Evolutionary conservation across 768 basidiomycete genomes (phyloP), one percentile per base, ranked within the genome.

Genomic region (Lepiota venenata): DNA sequence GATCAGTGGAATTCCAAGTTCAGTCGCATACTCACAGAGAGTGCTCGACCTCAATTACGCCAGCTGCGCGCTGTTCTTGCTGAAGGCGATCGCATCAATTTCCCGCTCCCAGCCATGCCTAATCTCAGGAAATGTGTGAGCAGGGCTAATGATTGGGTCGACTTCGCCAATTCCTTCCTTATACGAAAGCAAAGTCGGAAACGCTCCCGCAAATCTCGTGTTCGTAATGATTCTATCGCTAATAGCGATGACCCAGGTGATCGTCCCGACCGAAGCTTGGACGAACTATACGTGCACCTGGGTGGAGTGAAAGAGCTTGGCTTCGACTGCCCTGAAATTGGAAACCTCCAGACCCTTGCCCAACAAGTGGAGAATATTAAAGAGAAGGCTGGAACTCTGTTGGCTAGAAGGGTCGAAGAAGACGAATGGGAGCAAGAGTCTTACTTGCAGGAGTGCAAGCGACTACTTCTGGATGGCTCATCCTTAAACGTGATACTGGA

Each of bases 71-170:
- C 89, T 7, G 72, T 94, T n/a, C 77, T 93, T 21, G 82, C 88
- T 0, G 95, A 97, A 67, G 95, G 89, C 12, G 93, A 97, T 60
- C 88, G 88, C 51, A 91, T 95, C 68, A 86, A 81, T 53, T 83
- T 83, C 64, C 75, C 78, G 29, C 78, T 95, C 12, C 77, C 83
- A 1, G 91, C 95, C 67, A 75, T 94, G 52, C 68, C 72, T 25
- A 71, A 80, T 44, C 79, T 98, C 36, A 81, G 87, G 42, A 89
- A 84, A 68, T 91, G 91, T 63, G 91, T 98, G 49, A 80, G 67
- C 41, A 78, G 83, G 57, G 93, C 89, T 16, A 91, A 85, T 58
- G 87, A 88, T 62, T 95, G 93, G 93, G 75, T 93, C n/a, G 91
- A 93, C 55, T 77, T 83, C 8, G 89, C 90, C 29, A 90, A 90